A percentile compares a stretch with the other conserved stretches of the same genome.
These are phyloP conservation scores for Oryza meyeriana DNA, from an alignment of 176 grass and related monocot genomes.

Conservation along the genomic window DNA sequence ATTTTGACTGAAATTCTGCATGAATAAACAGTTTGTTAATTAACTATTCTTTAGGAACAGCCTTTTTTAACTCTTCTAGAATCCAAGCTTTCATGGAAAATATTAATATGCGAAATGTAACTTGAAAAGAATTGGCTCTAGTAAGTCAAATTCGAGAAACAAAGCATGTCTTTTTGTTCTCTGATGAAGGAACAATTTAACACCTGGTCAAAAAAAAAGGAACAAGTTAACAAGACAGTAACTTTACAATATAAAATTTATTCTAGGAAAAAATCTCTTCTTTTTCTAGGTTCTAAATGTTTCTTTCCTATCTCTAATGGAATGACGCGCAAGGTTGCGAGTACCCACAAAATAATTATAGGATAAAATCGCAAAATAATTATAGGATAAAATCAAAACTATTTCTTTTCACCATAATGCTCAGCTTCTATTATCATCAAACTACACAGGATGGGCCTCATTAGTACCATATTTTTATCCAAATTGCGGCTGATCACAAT, in stretches of 20 bases:
- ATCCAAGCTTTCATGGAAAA: not conserved
- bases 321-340: not conserved
- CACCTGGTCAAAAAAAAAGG: too few species aligned
- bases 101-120: not conserved
- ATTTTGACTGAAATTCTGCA: not conserved
- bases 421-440: constrained; percentile 6
- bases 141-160: not conserved
- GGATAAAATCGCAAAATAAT: not conserved
- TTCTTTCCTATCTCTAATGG: not conserved
- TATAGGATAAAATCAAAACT: not conserved
- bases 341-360: not conserved
- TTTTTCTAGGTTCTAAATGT: not conserved
- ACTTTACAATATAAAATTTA: not conserved
- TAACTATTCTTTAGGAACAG: not conserved
- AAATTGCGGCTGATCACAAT: constrained; percentile 20
- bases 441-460: not conserved
- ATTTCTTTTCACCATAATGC: not conserved
- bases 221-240: not conserved
- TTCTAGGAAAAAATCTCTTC: not conserved
- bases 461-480: not conserved
- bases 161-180: not conserved
- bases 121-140: not conserved
- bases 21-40: not conserved
- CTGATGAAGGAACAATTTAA: not conserved
- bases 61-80: not conserved